Evolutionary conservation across 768 basidiomycete species (phyloP).

Genomic region (Boletus edulis): DNA sequence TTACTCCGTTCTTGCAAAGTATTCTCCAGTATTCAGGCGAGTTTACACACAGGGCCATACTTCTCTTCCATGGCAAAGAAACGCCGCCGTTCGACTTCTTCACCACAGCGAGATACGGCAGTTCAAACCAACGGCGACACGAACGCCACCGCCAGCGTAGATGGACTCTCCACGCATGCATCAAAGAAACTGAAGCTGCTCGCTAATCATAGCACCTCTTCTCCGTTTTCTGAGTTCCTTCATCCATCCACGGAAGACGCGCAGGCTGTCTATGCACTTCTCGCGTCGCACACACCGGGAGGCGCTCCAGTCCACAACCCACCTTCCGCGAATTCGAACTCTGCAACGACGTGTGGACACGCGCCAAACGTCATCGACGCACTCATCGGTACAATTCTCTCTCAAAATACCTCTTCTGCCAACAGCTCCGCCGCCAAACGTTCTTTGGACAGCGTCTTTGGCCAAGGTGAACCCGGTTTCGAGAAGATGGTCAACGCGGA

Average conservation of each 20-base stretch:
- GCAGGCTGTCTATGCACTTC: slow-evolving; percentile 38
- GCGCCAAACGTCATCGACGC: slow-evolving; percentile 56
- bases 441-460: slow-evolving; percentile 46
- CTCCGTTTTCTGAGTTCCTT: slow-evolving; percentile 46
- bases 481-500: slow-evolving; percentile 46
- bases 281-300: slow-evolving; percentile 38
- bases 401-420: slow-evolving; percentile 53
- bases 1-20: not conserved
- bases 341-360: slow-evolving; percentile 44
- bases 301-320: slow-evolving; percentile 27
- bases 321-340: slow-evolving; percentile 30
- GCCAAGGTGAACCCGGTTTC: slow-evolving; percentile 44
- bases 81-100: slow-evolving; percentile 12
- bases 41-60: not conserved
- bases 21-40: not conserved
- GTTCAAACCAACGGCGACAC: not conserved
- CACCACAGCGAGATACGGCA: not conserved
- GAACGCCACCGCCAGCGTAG: not conserved
- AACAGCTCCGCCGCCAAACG: slow-evolving; percentile 53
- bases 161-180: slow-evolving; percentile 11
- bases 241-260: slow-evolving; percentile 46
- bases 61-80: slow-evolving; percentile 6
- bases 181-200: slow-evolving; percentile 53
- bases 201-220: slow-evolving; percentile 37
- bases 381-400: slow-evolving; percentile 57